phyloP scores from a whole-genome alignment of 345 rosid species.

The Ricinus communis region DNA sequence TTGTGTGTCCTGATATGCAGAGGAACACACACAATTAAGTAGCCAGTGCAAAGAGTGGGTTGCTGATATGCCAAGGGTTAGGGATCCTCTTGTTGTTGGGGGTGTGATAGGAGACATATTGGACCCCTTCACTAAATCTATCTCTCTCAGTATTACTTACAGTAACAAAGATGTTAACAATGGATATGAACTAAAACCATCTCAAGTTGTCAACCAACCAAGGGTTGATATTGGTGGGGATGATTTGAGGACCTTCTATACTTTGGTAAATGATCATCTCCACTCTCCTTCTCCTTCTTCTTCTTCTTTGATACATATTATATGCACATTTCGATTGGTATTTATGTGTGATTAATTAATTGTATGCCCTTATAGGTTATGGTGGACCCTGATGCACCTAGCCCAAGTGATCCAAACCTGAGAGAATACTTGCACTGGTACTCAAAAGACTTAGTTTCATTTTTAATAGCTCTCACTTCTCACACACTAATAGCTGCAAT shows the following conservation, averaged over 20 bases:
- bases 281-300: no score
- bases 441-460: no score
- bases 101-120: constrained; percentile 66
- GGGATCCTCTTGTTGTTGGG: constrained; percentile 52
- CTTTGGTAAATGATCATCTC: constrained; percentile 49
- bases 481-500: no score
- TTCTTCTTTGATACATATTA: no score
- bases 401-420: constrained; percentile 59
- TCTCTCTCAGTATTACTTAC: constrained; percentile 40
- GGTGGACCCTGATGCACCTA: constrained; percentile 78
- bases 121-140: constrained; percentile 50
- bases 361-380: no score
- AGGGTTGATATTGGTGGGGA: constrained; percentile 61
- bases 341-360: neutral
- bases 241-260: constrained; percentile 64
- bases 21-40: no score
- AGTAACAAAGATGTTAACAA: constrained; percentile 41
- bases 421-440: constrained; percentile 60
- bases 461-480: no score
- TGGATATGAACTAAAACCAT: constrained; percentile 61
- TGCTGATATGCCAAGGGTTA: no score
- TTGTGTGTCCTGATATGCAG: no score
- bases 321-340: no score
- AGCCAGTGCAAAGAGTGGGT: no score
- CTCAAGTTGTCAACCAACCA: constrained; percentile 50